Evolutionary conservation across 1,284 basidiomycete genomes (phyloP).

Genomic region (Apiotrichum akiyoshidainum): DNA sequence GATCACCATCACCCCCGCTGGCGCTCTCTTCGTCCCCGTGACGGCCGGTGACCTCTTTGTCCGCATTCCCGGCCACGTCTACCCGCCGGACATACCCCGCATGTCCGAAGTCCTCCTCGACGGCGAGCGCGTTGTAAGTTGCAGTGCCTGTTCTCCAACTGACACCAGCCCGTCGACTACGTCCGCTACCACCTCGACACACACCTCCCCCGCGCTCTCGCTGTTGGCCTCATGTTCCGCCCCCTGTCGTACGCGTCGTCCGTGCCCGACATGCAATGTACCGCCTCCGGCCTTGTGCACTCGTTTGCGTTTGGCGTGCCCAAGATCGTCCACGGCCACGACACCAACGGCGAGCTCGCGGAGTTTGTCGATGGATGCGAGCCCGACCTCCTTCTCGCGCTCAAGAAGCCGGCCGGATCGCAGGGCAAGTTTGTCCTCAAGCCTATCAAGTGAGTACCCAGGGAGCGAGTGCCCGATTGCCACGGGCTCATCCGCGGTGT

Average conservation of each 20-base stretch:
- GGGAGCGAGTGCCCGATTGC: too few relatives aligned
- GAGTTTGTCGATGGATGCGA: conserved; percentile 18
- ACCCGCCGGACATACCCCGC: conserved; percentile 5
- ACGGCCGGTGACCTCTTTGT: background rate
- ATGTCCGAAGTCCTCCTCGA: conserved; percentile 8
- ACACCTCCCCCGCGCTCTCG: conserved; percentile 21
- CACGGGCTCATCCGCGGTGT: too few relatives aligned
- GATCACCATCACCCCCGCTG: background rate
- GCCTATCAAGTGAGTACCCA: conserved; percentile 27
- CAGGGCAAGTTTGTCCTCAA: conserved; percentile 9
- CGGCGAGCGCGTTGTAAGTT: conserved; percentile 25
- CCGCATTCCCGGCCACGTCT: conserved; percentile 6
- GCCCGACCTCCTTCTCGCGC: conserved; percentile 32
- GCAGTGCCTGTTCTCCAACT: background rate
- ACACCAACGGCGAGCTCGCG: conserved; percentile 10
- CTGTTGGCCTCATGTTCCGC: conserved; percentile 20
- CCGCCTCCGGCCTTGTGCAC: conserved; percentile 2
- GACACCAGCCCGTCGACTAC: conserved; percentile 30
- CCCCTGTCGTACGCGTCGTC: conserved; percentile 18
- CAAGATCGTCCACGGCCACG: conserved; percentile 3
- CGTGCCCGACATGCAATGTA: conserved; percentile 3
- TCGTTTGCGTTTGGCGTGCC: conserved; percentile 27
- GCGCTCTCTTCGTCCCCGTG: too few relatives aligned
- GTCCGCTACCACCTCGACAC: conserved; percentile 21
- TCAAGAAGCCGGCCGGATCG: conserved; percentile 10